Percentiles rank a stretch among this genome's conserved stretches.
Evolutionary conservation across 306 rosid species (phyloP).

Genomic region (Acacia crassicarpa): DNA sequence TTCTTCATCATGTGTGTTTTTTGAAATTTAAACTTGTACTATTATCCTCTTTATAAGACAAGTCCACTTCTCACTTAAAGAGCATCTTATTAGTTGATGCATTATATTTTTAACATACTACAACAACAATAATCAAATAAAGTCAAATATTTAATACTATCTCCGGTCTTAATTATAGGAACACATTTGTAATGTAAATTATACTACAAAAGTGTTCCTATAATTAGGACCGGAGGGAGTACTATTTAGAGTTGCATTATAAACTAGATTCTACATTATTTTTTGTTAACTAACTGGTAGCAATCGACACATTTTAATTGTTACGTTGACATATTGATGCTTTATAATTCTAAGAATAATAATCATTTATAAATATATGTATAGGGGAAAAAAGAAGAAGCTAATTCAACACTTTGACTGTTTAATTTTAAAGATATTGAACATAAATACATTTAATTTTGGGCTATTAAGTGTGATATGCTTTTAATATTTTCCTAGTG

Average conservation of each 20-base stretch:
- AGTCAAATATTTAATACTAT: background rate
- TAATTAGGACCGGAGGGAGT: too few relatives aligned
- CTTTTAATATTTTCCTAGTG: background rate
- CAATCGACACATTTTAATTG: background rate
- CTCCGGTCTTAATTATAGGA: too few relatives aligned
- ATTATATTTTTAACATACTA: background rate
- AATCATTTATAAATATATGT: background rate
- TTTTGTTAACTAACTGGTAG: background rate
- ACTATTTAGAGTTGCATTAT: too few relatives aligned
- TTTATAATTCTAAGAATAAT: background rate
- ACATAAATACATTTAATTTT: background rate
- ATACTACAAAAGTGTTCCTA: too few relatives aligned
- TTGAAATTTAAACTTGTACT: too few relatives aligned
- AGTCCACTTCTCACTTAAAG: rapidly evolving
- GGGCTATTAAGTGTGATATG: background rate
- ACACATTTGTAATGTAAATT: too few relatives aligned
- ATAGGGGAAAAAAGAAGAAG: background rate
- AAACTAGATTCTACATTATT: too few relatives aligned
- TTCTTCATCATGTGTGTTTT: too few relatives aligned
- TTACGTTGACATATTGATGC: background rate
- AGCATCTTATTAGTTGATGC: too few relatives aligned
- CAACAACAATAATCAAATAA: background rate
- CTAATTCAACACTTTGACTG: background rate
- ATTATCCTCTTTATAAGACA: too few relatives aligned
- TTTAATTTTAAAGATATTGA: background rate